Conservation (phyloP, 345 rosid species). For the Ceriops tagal region DNA sequence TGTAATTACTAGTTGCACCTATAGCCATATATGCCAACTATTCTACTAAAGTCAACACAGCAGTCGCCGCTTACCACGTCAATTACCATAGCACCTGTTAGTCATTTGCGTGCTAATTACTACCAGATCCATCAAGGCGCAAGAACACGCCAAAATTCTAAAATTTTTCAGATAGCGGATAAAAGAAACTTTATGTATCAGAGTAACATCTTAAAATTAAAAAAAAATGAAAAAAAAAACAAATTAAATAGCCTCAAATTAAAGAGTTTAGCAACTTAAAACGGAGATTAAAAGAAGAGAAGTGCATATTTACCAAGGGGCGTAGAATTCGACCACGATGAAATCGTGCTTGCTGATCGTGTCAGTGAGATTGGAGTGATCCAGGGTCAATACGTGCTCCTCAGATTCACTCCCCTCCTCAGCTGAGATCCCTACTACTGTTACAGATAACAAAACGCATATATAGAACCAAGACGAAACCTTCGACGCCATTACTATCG, state of each 20-base stretch:
- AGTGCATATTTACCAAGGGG: conserved; percentile 63
- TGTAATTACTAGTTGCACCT: too few species aligned
- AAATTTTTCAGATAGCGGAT: background rate
- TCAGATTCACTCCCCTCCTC: conserved; percentile 52
- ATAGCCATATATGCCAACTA: too few species aligned
- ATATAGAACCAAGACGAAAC: conserved; percentile 32
- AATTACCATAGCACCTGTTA: too few species aligned
- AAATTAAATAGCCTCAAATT: background rate
- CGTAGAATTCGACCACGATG: conserved; percentile 94
- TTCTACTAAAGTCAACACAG: too few species aligned
- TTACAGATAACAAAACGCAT: conserved; percentile 30
- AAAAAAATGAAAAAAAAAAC: background rate
- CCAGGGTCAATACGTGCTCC: conserved; percentile 82
- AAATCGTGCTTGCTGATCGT: conserved; percentile 69
- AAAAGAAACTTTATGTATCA: background rate
- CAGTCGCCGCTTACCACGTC: too few species aligned
- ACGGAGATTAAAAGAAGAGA: background rate
- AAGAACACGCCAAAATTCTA: too few species aligned
- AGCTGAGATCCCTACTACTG: conserved; percentile 33
- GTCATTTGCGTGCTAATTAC: too few species aligned
- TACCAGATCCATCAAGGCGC: too few species aligned
- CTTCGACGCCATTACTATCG: conserved; percentile 38
- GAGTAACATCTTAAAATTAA: background rate
- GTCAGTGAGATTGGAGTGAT: conserved; percentile 83
- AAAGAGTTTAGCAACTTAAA: background rate